A percentile compares a stretch with the other conserved stretches of the same genome.
Conservation (phyloP, 2,329 filamentous ascomycete species). For the Pestalotiopsis sp. region DNA sequence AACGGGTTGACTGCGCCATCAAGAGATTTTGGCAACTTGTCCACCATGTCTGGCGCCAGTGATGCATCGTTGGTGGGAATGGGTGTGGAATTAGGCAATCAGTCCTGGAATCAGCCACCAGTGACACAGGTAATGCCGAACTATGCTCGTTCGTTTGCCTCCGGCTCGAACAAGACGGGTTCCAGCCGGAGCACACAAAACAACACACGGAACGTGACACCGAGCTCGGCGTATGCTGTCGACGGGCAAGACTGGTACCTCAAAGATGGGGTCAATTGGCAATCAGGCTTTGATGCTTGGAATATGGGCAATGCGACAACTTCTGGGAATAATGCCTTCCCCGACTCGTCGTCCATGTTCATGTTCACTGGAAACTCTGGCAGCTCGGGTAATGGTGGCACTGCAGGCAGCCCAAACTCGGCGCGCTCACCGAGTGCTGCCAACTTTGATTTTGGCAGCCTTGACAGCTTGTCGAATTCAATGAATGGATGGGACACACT, state of each 20-base stretch:
- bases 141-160: slow-evolving; percentile 29
- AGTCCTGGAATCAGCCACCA: slow-evolving; percentile 27
- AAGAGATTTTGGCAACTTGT: slow-evolving; percentile 22
- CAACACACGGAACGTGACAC: slow-evolving; percentile 28
- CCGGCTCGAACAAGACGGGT: slow-evolving; percentile 21
- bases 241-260: slow-evolving; percentile 61
- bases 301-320: slow-evolving; percentile 30
- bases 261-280: slow-evolving; percentile 59
- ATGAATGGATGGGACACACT: slow-evolving; percentile 20
- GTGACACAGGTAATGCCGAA: slow-evolving; percentile 28
- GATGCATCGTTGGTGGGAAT: slow-evolving; percentile 23
- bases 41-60: slow-evolving; percentile 21
- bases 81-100: slow-evolving; percentile 21
- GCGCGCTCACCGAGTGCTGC: slow-evolving; percentile 20
- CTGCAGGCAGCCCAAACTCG: slow-evolving; percentile 15
- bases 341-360: slow-evolving; percentile 30
- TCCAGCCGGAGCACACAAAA: slow-evolving; percentile 22
- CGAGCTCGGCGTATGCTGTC: slow-evolving; percentile 40
- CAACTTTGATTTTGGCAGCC: slow-evolving; percentile 29
- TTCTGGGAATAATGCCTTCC: slow-evolving; percentile 26
- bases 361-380: slow-evolving; percentile 27
- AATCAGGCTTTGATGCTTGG: slow-evolving; percentile 60
- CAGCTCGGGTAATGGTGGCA: neutral
- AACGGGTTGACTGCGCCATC: slow-evolving; percentile 24
- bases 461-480: slow-evolving; percentile 27